Percentiles rank a stretch among this genome's conserved stretches.
Conservation (phyloP, 768 basidiomycete genomes). For the Ramaria rubella region DNA sequence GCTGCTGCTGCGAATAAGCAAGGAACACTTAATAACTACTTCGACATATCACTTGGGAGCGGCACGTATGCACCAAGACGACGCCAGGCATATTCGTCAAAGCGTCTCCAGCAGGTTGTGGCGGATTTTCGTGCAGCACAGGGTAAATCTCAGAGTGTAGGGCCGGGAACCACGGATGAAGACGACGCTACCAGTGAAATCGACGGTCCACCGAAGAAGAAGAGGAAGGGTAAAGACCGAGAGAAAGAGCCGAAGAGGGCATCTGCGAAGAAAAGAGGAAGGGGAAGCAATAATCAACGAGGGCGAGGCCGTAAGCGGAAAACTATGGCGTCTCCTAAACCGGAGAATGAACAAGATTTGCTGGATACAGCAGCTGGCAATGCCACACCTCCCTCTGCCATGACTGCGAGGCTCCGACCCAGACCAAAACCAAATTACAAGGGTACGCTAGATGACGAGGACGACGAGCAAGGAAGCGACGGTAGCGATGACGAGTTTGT, state of each 20-base stretch:
- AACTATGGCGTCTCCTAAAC: slow-evolving; percentile 3
- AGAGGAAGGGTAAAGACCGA: slow-evolving; percentile 26
- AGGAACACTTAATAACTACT: slow-evolving; percentile 65
- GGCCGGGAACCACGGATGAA: slow-evolving; percentile 19
- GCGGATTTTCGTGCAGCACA: slow-evolving; percentile 51
- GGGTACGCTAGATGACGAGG: background rate
- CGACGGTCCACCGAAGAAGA: slow-evolving; percentile 20
- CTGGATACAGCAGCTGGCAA: slow-evolving; percentile 19
- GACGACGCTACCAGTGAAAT: slow-evolving; percentile 23
- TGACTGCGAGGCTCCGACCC: slow-evolving; percentile 33
- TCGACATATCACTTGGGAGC: slow-evolving; percentile 61
- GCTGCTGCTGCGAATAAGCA: slow-evolving; percentile 67
- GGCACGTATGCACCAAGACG: slow-evolving; percentile 71
- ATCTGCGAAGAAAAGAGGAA: slow-evolving; percentile 2
- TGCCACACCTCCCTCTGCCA: slow-evolving; percentile 18
- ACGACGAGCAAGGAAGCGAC: background rate
- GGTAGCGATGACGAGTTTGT: slow-evolving; percentile 7
- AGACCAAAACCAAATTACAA: slow-evolving; percentile 29
- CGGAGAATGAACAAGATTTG: slow-evolving; percentile 11
- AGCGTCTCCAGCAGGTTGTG: slow-evolving; percentile 83
- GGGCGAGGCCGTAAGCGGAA: background rate
- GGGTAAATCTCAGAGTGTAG: slow-evolving; percentile 13
- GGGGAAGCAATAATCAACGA: background rate
- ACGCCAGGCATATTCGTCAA: slow-evolving; percentile 77
- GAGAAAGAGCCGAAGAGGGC: background rate